These are phyloP conservation scores for Carnegiea gigantea DNA, from an alignment of 179 eudicot genomes.

Conservation along the genomic window DNA sequence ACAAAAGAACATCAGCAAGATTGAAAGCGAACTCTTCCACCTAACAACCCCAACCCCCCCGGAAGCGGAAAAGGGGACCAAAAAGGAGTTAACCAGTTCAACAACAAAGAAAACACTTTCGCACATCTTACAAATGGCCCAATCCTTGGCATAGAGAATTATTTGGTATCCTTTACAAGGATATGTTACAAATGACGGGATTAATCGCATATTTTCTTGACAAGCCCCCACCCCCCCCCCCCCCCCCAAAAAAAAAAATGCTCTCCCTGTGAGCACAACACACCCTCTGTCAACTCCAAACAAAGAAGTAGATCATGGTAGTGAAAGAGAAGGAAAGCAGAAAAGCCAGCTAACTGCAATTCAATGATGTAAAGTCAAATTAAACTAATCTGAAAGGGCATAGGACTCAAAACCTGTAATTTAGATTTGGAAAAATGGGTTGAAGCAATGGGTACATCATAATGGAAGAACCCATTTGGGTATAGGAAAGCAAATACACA, in stretches of 20 bases:
- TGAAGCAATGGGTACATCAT: constrained; percentile 24
- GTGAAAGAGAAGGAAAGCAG: background rate
- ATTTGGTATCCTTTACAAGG: background rate
- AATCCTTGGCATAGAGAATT: background rate
- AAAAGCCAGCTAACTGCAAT: background rate
- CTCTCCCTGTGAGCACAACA: too few relatives aligned
- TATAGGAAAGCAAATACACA: constrained; percentile 68
- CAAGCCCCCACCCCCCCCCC: background rate
- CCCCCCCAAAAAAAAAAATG: too few relatives aligned
- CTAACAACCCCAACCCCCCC: background rate
- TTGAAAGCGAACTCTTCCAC: background rate
- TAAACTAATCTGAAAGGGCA: background rate
- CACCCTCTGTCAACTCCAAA: background rate
- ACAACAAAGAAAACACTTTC: background rate
- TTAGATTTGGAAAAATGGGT: constrained; percentile 30
- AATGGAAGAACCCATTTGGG: constrained; percentile 66
- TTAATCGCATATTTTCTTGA: background rate
- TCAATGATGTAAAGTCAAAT: background rate
- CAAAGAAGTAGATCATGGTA: background rate
- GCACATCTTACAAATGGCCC: background rate
- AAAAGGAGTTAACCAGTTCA: background rate
- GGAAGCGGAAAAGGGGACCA: too few relatives aligned
- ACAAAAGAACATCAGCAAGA: background rate
- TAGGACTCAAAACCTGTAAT: constrained; percentile 39
- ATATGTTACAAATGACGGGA: background rate